Evolutionary conservation across 1,284 basidiomycete genomes (phyloP).

Genomic region (Rhizoctonia solani): DNA sequence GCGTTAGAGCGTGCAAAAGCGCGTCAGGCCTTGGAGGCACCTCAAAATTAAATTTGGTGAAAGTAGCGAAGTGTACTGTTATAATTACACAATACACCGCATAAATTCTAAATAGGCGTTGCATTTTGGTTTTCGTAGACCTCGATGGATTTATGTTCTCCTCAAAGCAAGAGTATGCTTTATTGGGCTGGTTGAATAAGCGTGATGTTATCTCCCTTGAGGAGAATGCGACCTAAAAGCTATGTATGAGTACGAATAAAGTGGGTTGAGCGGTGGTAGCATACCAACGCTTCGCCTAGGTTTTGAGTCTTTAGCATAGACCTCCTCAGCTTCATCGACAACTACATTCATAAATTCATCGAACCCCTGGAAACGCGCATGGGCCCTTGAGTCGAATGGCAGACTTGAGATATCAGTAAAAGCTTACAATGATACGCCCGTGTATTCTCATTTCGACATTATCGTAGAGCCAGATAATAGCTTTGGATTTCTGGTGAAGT

Average conservation of each 20-base stretch:
- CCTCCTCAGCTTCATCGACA: slow-evolving; percentile 93
- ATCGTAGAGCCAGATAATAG: slow-evolving; percentile 96
- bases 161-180: background rate
- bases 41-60: background rate
- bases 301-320: slow-evolving; percentile 86
- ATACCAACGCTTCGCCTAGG: slow-evolving; percentile 79
- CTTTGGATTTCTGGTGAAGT: slow-evolving; percentile 72
- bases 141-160: no score
- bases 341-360: slow-evolving; percentile 99
- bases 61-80: background rate
- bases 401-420: slow-evolving; percentile 34
- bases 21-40: slow-evolving; percentile 21
- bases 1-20: slow-evolving; percentile 33
- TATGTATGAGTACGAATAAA: slow-evolving; percentile 23
- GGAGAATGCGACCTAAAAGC: slow-evolving; percentile 78
- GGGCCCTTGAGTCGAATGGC: slow-evolving; percentile 38
- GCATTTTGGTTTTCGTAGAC: background rate
- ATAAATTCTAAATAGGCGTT: background rate
- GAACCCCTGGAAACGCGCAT: slow-evolving; percentile 72
- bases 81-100: background rate
- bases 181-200: slow-evolving; percentile 69
- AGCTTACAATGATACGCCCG: slow-evolving; percentile 91
- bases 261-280: slow-evolving; percentile 38
- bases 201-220: slow-evolving; percentile 97
- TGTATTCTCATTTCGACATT: slow-evolving; percentile 97